Evolutionary conservation across 2,329 filamentous ascomycete genomes (phyloP), one percentile per base, ranked within the genome.

Genomic region (Teratosphaeria nubilosa): DNA sequence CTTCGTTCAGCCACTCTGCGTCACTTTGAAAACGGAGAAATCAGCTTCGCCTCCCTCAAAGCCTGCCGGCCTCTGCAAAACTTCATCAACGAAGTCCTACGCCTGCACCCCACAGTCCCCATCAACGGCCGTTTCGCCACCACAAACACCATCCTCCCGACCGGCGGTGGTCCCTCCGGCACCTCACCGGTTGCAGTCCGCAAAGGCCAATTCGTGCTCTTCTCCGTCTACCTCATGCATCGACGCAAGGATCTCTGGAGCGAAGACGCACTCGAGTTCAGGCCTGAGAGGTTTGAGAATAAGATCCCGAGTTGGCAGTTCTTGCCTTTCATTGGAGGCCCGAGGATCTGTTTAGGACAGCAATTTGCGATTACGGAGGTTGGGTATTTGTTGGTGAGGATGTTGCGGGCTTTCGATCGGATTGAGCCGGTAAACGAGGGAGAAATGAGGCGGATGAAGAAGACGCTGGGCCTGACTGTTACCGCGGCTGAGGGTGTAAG

Each of bases 51-150:
- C 9, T 80, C 85, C 59, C 81, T 92, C 63, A 88, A 94, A 72
- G 77, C 77, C 58, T 81, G 94, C 69, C 85, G 87, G 2, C 95
- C 92, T 71, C 62, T 70, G n/a, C 67, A 70, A 54, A 60, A 67
- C 62, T 65, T 61, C 41, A 56, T 70, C 50, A 87, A 82, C 69
- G 91, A 67, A 51, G 65, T 64, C 0, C 80, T 91, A 60, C 85
- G 89, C 13, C 75, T 91, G n/a, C 91, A 91, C 72, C 87, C 88
- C 1, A 78, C 82, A 16, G 87, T 94, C 1, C 89, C 90, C 1
- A 90, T 87, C 75, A 69, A 92, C 72, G 80, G 89, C 50, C 85
- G 90, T 60, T 75, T 85, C 20, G 80, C 87, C 14, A 80, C 90
- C 25, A 80, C 78, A 59, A 83, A 90, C 73, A 91, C 89, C 2